phyloP scores from a whole-genome alignment of 768 basidiomycete species.

The Boletus coccyginus region DNA sequence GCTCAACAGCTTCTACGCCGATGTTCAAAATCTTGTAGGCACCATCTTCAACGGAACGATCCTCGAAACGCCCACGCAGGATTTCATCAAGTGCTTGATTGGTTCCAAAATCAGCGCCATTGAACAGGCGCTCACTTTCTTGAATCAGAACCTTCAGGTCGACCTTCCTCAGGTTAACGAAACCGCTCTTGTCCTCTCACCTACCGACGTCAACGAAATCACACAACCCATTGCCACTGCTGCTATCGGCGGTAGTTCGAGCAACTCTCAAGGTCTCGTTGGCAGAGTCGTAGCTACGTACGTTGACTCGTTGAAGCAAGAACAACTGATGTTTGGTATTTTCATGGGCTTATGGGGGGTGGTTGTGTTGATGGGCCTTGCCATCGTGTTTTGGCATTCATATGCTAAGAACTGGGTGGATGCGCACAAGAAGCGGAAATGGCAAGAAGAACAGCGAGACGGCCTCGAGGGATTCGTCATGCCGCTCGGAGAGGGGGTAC shows the following conservation, averaged over 20 bases:
- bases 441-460: slow-evolving; percentile 49
- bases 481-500: slow-evolving; percentile 18
- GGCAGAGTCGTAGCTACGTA: slow-evolving; percentile 74
- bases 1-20: slow-evolving; percentile 81
- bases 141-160: slow-evolving; percentile 83
- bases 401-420: slow-evolving; percentile 51
- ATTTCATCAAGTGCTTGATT: slow-evolving; percentile 86
- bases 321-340: slow-evolving; percentile 78
- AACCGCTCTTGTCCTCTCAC: slow-evolving; percentile 74
- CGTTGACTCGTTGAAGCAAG: slow-evolving; percentile 67
- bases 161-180: slow-evolving; percentile 77
- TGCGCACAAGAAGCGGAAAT: slow-evolving; percentile 45
- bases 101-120: slow-evolving; percentile 88
- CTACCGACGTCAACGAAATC: slow-evolving; percentile 66
- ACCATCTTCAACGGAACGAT: slow-evolving; percentile 82
- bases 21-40: slow-evolving; percentile 75
- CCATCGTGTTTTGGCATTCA: slow-evolving; percentile 70
- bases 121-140: slow-evolving; percentile 86
- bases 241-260: slow-evolving; percentile 61
- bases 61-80: slow-evolving; percentile 76
- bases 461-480: slow-evolving; percentile 44
- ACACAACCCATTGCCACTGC: slow-evolving; percentile 80
- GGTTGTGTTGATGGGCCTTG: slow-evolving; percentile 78
- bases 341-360: slow-evolving; percentile 83
- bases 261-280: slow-evolving; percentile 59